Evolutionary conservation across 176 grass and related monocot genomes (phyloP), one percentile per base, ranked within the genome.

Genomic region (Pharus latifolius): DNA sequence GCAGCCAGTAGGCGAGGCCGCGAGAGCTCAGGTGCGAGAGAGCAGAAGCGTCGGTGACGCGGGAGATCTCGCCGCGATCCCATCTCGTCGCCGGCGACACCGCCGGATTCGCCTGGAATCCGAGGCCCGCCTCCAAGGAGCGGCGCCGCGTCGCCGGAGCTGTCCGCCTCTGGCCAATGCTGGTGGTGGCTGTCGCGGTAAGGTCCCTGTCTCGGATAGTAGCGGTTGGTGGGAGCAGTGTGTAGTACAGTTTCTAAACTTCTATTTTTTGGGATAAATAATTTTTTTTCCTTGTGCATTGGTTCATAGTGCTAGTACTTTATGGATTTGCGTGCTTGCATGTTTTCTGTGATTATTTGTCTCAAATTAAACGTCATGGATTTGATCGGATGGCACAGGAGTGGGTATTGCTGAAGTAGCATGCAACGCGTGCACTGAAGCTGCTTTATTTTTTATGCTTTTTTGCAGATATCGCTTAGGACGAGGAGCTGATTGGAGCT

Each of bases 141-240:
- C 54, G 34, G 40, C 61, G 58, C 38, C 26, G 24, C 24, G 32
- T 55, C 3, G 64, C 54, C 48, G 54, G 47, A 78, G 23, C 25
- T 23, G 12, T 8, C 41, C 22, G 23, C 60, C 69, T 17, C 20
- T 5, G 61, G 58, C 78, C 50, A 86, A 81, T 72, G 78, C 42
- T 72, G 78, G 78, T 34, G 62, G 15, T 62, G 69, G 55, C 53
- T 23, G 62, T 62, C 40, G 80, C 69, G 75, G 75, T 75, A 74
- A 82, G 63, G 79, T 73, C 74, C 40, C 49, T 69, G 74, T 79
- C 80, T 53, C 48, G 40, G 65, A 42, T 65, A 40, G 63, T 83
- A 42, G 80, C 68, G 79, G 79, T 83, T 83, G 80, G 74, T 78
- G 85, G 49, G 42, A 83, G 66, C 68, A 56, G 42, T 56, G 63